phyloP scores from a whole-genome alignment of 2,329 filamentous ascomycete genomes.

The Allantophomopsis lycopodina region DNA sequence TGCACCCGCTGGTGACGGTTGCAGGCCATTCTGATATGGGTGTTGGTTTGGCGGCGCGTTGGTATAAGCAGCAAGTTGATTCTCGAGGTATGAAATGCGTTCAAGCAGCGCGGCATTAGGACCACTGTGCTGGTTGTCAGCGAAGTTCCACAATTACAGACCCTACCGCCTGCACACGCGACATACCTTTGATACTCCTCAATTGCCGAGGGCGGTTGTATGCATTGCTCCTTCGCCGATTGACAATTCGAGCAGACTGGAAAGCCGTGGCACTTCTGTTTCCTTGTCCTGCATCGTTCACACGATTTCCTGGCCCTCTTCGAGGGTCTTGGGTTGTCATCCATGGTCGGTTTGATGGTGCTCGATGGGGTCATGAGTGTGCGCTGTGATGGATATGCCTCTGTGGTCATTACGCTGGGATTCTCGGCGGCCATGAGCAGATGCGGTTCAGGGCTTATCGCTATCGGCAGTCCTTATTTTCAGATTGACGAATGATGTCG shows the following conservation, averaged over 20 bases:
- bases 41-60: conserved; percentile 5
- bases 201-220: conserved; percentile 13
- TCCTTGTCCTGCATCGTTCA: conserved; percentile 11
- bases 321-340: conserved; percentile 12
- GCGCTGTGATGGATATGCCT: too few species aligned
- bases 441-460: too few species aligned
- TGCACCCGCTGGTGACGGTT: neutral
- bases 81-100: conserved; percentile 13
- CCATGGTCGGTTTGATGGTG: conserved; percentile 4
- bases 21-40: conserved; percentile 1
- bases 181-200: conserved; percentile 13
- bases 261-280: conserved; percentile 14
- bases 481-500: too few species aligned
- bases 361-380: too few species aligned
- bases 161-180: neutral
- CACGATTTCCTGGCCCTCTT: conserved; percentile 14
- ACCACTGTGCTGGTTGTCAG: conserved; percentile 5
- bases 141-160: neutral
- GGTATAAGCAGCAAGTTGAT: conserved; percentile 12
- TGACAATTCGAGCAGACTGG: conserved; percentile 13
- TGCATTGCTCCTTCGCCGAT: conserved; percentile 12
- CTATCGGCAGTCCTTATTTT: too few species aligned
- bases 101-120: conserved; percentile 11
- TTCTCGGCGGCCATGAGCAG: too few species aligned
- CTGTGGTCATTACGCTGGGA: too few species aligned